phyloP scores from a whole-genome alignment of 208 protist species.

The Acanthamoeba castellanii region DNA sequence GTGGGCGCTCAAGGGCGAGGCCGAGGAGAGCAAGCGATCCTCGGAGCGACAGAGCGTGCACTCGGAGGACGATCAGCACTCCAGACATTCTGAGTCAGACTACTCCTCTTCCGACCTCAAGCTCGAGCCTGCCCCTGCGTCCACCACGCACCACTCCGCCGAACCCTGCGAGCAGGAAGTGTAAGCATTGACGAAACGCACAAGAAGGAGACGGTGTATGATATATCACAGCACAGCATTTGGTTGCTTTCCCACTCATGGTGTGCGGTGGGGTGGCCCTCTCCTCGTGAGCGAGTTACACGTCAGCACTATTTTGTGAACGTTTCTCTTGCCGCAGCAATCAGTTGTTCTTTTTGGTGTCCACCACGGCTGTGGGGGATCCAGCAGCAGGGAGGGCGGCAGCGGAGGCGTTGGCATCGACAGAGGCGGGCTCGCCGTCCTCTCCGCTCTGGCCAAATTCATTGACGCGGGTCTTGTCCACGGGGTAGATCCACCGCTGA shows the following conservation, averaged over 20 bases:
- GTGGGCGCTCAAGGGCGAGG: slow-evolving; percentile 14
- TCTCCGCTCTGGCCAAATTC: slow-evolving; percentile 77
- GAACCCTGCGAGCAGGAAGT: not conserved
- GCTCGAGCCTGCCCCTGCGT: not conserved
- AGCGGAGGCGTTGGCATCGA: not conserved
- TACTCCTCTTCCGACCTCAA: slow-evolving; percentile 47
- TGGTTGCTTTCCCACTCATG: no score
- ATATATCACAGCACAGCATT: no score
- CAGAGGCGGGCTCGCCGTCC: not conserved
- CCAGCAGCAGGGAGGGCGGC: no score
- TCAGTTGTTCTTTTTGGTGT: not conserved
- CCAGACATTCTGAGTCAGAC: slow-evolving; percentile 3
- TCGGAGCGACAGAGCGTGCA: not conserved
- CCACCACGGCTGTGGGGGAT: not conserved
- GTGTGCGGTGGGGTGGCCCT: no score
- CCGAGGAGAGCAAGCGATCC: not conserved
- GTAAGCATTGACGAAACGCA: not conserved
- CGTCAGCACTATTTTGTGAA: no score
- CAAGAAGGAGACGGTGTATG: not conserved
- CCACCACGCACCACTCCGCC: not conserved
- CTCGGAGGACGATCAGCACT: not conserved
- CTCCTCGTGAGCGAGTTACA: no score
- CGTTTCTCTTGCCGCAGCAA: no score
- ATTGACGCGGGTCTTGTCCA: slow-evolving; percentile 92
- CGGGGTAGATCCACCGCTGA: slow-evolving; percentile 98